Conservation (phyloP, 768 basidiomycete genomes). For the Phlebiopsis gigantea region DNA sequence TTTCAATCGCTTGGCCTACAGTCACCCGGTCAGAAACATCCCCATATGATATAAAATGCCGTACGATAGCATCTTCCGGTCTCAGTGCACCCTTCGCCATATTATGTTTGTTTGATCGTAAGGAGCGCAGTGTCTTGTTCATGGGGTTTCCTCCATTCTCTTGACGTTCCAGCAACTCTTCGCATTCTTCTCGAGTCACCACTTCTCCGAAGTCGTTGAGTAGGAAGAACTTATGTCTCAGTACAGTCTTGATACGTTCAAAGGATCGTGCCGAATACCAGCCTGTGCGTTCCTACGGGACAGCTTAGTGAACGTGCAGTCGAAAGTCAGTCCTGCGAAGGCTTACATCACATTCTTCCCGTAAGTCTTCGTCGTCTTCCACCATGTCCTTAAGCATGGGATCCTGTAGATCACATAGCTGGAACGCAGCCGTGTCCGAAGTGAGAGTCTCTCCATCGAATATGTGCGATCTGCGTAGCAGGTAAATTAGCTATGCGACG, state of each 20-base stretch:
- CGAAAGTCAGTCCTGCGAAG: too few relatives aligned
- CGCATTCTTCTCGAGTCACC: slow-evolving; percentile 71
- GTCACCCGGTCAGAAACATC: not conserved
- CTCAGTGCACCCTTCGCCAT: slow-evolving; percentile 84
- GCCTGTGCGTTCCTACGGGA: slow-evolving; percentile 69
- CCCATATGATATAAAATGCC: slow-evolving; percentile 16
- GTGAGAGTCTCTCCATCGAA: slow-evolving; percentile 83
- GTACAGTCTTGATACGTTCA: slow-evolving; percentile 78
- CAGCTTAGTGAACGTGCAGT: too few relatives aligned
- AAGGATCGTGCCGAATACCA: slow-evolving; percentile 80
- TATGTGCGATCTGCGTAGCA: slow-evolving; percentile 52
- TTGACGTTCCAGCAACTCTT: slow-evolving; percentile 47
- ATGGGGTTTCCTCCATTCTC: slow-evolving; percentile 3
- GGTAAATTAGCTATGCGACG: not conserved
- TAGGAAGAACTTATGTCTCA: slow-evolving; percentile 83
- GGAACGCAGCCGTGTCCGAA: slow-evolving; percentile 88
- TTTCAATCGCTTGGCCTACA: slow-evolving; percentile 62
- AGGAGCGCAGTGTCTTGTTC: slow-evolving; percentile 32
- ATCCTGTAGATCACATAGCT: slow-evolving; percentile 89
- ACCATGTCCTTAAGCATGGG: slow-evolving; percentile 81
- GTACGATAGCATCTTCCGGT: slow-evolving; percentile 78
- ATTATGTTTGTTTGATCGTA: slow-evolving; percentile 71
- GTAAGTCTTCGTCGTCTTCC: slow-evolving; percentile 60
- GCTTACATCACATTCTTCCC: slow-evolving; percentile 71
- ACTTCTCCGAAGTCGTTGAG: slow-evolving; percentile 41